phyloP scores from a whole-genome alignment of 169 alveolate species.

The Cryptosporidium xiaoi region DNA sequence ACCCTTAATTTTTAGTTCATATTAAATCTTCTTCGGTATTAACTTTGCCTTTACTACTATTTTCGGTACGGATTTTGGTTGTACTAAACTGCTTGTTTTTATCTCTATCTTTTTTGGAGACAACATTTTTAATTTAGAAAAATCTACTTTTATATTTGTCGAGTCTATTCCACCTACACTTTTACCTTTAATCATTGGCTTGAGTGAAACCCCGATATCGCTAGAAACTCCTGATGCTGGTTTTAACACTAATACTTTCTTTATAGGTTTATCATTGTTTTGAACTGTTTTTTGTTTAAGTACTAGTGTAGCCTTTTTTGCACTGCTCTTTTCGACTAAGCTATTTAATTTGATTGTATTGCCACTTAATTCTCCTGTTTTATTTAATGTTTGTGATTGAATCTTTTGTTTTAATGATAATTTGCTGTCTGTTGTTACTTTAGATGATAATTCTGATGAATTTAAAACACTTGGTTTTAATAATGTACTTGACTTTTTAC shows the following conservation, averaged over 20 bases:
- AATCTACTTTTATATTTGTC: slow-evolving; percentile 15
- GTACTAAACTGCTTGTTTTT: slow-evolving; percentile 30
- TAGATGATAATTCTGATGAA: no score
- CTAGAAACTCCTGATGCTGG: not conserved
- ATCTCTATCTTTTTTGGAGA: slow-evolving; percentile 52
- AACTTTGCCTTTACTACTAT: slow-evolving; percentile 27
- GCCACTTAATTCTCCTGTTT: no score
- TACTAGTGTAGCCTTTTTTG: slow-evolving; percentile 1
- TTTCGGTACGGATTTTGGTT: slow-evolving; percentile 42
- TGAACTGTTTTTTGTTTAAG: not conserved
- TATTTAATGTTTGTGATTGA: no score
- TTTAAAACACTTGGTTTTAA: not conserved
- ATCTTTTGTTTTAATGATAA: no score
- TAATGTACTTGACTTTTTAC: not conserved
- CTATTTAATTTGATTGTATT: no score
- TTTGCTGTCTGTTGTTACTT: no score
- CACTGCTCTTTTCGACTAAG: not conserved
- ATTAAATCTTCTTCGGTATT: slow-evolving; percentile 31
- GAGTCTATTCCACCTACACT: not conserved
- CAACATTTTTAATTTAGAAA: slow-evolving; percentile 21
- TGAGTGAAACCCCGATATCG: not conserved
- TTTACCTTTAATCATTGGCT: slow-evolving; percentile 1
- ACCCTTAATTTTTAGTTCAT: no score
- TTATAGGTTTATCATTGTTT: not conserved
- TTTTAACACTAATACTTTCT: slow-evolving; percentile 13